Conservation (phyloP, 257 asterid genomes). For the Knoxia roxburghii region DNA sequence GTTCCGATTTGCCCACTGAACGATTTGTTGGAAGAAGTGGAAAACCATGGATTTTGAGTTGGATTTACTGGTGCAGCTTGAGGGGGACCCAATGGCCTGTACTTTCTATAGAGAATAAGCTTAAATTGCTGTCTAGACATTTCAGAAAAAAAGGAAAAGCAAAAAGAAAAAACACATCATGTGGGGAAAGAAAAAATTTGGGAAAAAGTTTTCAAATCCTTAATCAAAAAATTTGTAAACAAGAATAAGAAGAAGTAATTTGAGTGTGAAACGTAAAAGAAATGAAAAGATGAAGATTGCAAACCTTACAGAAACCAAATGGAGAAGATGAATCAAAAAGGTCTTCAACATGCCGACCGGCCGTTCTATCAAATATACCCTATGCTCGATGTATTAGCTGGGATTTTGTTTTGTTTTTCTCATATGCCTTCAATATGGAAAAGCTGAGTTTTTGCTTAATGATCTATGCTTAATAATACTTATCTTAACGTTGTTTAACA, state of each 20-base stretch:
- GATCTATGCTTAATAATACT: no score
- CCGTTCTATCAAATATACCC: constrained; percentile 65
- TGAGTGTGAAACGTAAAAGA: background rate
- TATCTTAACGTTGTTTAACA: no score
- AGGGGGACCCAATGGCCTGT: constrained; percentile 67
- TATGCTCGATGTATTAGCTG: no score
- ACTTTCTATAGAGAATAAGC: constrained; percentile 31
- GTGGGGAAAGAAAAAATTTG: background rate
- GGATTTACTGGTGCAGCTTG: constrained; percentile 31
- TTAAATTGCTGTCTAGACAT: constrained; percentile 22
- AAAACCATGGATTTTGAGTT: constrained; percentile 32
- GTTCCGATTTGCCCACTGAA: constrained; percentile 39
- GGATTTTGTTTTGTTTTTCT: no score
- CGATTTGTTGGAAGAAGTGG: constrained; percentile 20
- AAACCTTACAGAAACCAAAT: constrained; percentile 51
- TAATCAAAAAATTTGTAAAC: no score
- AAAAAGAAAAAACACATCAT: constrained; percentile 1
- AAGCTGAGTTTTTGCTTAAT: no score
- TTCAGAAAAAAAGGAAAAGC: background rate
- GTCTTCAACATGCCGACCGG: constrained; percentile 93
- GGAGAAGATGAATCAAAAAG: constrained; percentile 57
- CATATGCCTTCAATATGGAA: no score
- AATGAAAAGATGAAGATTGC: constrained; percentile 13
- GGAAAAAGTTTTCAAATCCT: background rate
- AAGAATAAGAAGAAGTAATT: no score